Percentiles rank a stretch among this genome's conserved stretches.
Conservation (phyloP, 179 eudicot genomes). For the Silene noctiflora region DNA sequence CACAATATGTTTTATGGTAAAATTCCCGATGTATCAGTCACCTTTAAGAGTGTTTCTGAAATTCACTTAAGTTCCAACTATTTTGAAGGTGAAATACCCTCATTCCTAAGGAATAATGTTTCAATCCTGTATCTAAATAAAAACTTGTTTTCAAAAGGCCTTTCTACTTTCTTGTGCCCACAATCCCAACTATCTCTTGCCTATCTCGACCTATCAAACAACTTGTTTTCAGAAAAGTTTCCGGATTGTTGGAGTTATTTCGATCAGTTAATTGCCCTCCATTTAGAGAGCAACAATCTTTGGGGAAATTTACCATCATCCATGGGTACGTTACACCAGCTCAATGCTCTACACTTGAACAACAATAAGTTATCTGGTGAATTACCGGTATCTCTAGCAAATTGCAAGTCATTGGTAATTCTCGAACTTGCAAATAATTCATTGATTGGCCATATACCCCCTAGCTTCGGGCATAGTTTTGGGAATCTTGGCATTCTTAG, state of each 20-base stretch:
- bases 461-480: slow-evolving; percentile 27
- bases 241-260: slow-evolving; percentile 22
- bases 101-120: slow-evolving; percentile 1
- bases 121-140: slow-evolving; percentile 15
- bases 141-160: slow-evolving; percentile 25
- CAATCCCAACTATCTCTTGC: not conserved
- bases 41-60: not conserved
- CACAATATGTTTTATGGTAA: slow-evolving; percentile 27
- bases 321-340: slow-evolving; percentile 9
- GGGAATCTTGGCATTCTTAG: slow-evolving; percentile 18
- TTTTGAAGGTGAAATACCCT: slow-evolving; percentile 21
- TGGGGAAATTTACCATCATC: slow-evolving; percentile 34
- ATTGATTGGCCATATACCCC: slow-evolving; percentile 31
- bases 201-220: slow-evolving; percentile 30
- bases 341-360: slow-evolving; percentile 24
- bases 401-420: slow-evolving; percentile 22
- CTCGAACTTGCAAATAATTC: slow-evolving; percentile 36
- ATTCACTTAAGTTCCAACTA: not conserved
- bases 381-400: slow-evolving; percentile 28
- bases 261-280: not conserved
- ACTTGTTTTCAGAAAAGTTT: slow-evolving; percentile 25
- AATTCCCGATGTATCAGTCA: slow-evolving; percentile 21
- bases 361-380: slow-evolving; percentile 37
- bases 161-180: slow-evolving; percentile 23
- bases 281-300: slow-evolving; percentile 10